A percentile compares a stretch with the other conserved stretches of the same genome.
Conservation (phyloP, 148 eudicot genomes). For the Chenopodium quinoa region DNA sequence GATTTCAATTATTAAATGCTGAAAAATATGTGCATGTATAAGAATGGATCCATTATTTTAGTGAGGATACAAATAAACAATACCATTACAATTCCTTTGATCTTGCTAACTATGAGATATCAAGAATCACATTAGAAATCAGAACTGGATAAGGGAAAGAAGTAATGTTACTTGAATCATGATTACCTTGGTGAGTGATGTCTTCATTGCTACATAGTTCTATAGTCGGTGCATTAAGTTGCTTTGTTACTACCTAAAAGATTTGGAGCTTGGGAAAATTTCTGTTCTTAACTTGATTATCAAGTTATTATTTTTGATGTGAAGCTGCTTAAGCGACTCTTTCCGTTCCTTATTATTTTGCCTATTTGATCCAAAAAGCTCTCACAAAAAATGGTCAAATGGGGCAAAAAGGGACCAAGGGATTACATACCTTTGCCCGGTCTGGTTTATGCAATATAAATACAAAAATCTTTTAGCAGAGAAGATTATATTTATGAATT, state of each 20-base stretch:
- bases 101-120: too few relatives aligned
- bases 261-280: background rate
- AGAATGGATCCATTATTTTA: too few relatives aligned
- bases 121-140: background rate
- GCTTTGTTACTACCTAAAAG: background rate
- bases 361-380: too few relatives aligned
- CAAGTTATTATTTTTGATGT: background rate
- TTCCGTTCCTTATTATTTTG: too few relatives aligned
- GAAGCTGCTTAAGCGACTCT: background rate
- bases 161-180: background rate
- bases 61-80: too few relatives aligned
- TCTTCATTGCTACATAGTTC: background rate
- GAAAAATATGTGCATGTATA: too few relatives aligned
- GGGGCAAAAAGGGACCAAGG: too few relatives aligned
- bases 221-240: background rate
- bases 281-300: background rate
- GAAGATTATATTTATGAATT: background rate
- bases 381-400: too few relatives aligned
- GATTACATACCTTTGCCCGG: background rate
- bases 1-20: too few relatives aligned
- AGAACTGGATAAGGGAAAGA: background rate
- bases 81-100: too few relatives aligned
- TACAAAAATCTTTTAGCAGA: background rate
- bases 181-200: background rate
- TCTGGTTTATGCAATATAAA: background rate